Base-by-base conservation (phyloP, 78 protist species). In the Speleostelium caveatum region DNA sequence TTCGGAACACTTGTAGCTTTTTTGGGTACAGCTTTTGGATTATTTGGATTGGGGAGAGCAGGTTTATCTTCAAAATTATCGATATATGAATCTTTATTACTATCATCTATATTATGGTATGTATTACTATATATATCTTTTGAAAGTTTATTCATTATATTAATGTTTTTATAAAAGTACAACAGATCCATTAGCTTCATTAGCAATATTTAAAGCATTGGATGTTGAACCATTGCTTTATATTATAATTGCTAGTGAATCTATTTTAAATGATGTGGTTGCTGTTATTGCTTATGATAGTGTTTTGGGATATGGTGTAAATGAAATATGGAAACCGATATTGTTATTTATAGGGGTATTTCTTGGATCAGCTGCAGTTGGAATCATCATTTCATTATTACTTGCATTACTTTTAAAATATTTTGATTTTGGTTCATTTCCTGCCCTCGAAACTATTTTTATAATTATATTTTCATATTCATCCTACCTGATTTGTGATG, bases 101-200 rank as follows among this genome's bases (percentile, higher is more conserved):
- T 72, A 16, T 24, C 41, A 30, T n/a, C 78, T 0, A 33, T 72
- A 8, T 53, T 26, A 32, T 39, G n/a, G n/a, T n/a, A n/a, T n/a
- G n/a, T n/a, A n/a, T n/a, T n/a, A n/a, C n/a, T n/a, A n/a, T n/a
- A n/a, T n/a, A n/a, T n/a, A n/a, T n/a, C n/a, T n/a, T n/a, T n/a
- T n/a, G n/a, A n/a, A n/a, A n/a, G n/a, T n/a, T n/a, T n/a, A n/a
- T n/a, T n/a, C n/a, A n/a, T n/a, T n/a, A n/a, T n/a, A n/a, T n/a
- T n/a, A n/a, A n/a, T n/a, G n/a, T n/a, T n/a, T n/a, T n/a, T n/a
- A n/a, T n/a, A 49, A 26, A 38, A 51, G 67, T 56, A 97, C 98
- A 4, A 96, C 96, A 16, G 99, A 98, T 86, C 98, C 99, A 4
- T 97, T 98, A 5, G 97, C 98, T 1, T 95, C 97, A 24, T 65